Evolutionary conservation across 2,329 filamentous ascomycete genomes (phyloP), one percentile per base, ranked within the genome.

Genomic region (Penicillium janthinellum): DNA sequence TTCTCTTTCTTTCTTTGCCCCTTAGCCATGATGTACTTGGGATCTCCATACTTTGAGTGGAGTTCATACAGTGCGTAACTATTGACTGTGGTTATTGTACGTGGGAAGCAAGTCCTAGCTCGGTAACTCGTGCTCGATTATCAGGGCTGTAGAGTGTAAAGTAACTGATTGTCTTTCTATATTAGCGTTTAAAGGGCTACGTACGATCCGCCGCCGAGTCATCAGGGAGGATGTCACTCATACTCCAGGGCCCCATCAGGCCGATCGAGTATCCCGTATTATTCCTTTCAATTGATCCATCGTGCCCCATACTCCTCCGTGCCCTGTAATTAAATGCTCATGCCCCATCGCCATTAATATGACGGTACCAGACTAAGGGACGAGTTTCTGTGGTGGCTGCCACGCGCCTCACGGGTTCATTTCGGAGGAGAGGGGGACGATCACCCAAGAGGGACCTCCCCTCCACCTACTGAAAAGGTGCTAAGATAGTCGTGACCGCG

Each of bases 381-480:
- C 31, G 17, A 39, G 12, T 39, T n/a, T 63, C 7, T 31, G 8
- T 31, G 31, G 57, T 62, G 60, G 60, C 60, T 62, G 60, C 60
- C 60, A 62, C 60, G 60, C 57, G 60, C 60, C 53, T 49, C 44
- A 42, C 60, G 39, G 42, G 57, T 59, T 59, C 54, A 58, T 57
- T 60, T 57, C 45, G 42, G 50, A 57, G 58, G 53, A 51, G 55
- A 49, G 52, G 54, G 54, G 54, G 60, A 61, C 58, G 61, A 65
- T 65, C 63, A 59, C 39, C 51, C 51, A 34, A 41, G 60, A 62
- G 64, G 64, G 64, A 63, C 59, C 56, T 61, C 54, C 60, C 59
- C 57, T 63, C 60, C 58, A 62, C 54, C 64, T 64, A 50, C 61
- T 65, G 56, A 61, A 65, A 64, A 62, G 59, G 57, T 61, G 62